These are phyloP conservation scores for Fistulinella prunicolor DNA, from an alignment of 768 basidiomycete species.

Conservation along the genomic window DNA sequence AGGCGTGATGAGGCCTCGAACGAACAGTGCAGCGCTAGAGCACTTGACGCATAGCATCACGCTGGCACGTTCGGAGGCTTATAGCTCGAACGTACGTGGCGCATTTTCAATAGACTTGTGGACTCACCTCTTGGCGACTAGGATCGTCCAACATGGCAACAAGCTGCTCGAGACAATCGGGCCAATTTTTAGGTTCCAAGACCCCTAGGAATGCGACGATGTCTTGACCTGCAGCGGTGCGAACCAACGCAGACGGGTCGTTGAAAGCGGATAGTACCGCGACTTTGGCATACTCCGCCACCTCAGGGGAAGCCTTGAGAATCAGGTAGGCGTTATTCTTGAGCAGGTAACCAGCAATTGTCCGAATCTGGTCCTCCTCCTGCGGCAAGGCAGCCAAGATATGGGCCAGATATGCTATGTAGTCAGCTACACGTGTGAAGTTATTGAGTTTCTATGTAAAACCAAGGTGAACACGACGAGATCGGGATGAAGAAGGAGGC, in stretches of 20 bases:
- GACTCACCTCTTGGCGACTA: slow-evolving; percentile 83
- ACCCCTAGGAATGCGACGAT: slow-evolving; percentile 87
- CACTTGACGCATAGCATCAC: neutral
- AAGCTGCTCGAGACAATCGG: slow-evolving; percentile 86
- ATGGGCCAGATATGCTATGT: slow-evolving; percentile 93
- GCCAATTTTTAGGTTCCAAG: slow-evolving; percentile 91
- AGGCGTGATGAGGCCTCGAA: neutral
- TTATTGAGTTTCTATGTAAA: slow-evolving; percentile 73
- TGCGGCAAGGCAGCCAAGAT: slow-evolving; percentile 78
- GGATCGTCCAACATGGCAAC: slow-evolving; percentile 78
- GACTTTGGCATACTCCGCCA: slow-evolving; percentile 69
- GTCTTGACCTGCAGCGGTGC: slow-evolving; percentile 91
- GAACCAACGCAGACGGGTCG: slow-evolving; percentile 81
- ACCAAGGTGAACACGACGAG: slow-evolving; percentile 18
- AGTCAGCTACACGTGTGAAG: slow-evolving; percentile 88
- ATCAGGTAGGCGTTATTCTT: slow-evolving; percentile 92
- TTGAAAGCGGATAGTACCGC: slow-evolving; percentile 79
- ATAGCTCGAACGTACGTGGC: neutral
- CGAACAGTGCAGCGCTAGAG: slow-evolving; percentile 6
- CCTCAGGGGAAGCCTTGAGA: slow-evolving; percentile 60
- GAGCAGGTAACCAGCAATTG: slow-evolving; percentile 93
- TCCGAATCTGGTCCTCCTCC: slow-evolving; percentile 90
- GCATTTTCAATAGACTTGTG: neutral
- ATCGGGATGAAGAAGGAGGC: slow-evolving; percentile 17
- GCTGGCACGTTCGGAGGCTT: neutral